phyloP scores from a whole-genome alignment of 495 filamentous ascomycete genomes.

The Cladorrhinum samala region DNA sequence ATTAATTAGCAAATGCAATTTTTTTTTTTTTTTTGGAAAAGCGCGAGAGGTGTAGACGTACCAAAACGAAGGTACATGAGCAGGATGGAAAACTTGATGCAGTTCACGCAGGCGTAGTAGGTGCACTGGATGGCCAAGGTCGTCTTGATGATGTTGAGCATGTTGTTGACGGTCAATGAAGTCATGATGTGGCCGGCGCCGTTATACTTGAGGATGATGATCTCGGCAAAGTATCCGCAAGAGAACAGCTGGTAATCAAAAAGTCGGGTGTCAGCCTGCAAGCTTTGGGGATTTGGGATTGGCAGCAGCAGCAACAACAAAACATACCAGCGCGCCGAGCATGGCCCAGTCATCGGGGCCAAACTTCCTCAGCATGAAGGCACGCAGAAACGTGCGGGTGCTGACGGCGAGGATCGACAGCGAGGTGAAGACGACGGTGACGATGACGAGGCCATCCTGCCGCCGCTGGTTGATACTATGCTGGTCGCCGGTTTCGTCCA shows the following conservation, averaged over 20 bases:
- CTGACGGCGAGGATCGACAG: neutral
- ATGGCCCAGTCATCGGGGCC: neutral
- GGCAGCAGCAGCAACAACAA: neutral
- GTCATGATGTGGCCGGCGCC: neutral
- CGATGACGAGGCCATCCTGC: neutral
- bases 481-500: neutral
- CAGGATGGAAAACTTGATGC: conserved; percentile 1
- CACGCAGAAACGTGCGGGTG: conserved; percentile 1
- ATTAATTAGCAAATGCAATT: neutral
- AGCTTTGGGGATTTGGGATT: neutral
- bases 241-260: neutral
- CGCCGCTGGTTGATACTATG: neutral
- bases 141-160: neutral
- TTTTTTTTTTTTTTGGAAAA: neutral
- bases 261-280: too few species aligned
- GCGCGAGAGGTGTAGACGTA: neutral
- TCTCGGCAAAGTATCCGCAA: neutral
- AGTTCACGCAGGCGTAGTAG: conserved; percentile 1
- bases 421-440: neutral
- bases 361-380: neutral
- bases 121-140: conserved; percentile 1
- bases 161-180: neutral
- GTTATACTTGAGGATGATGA: neutral
- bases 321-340: neutral
- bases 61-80: neutral